Percentiles rank a stretch among this genome's conserved stretches.
Evolutionary conservation across 257 asterid species (phyloP).

Genomic region (Primulina eburnea): DNA sequence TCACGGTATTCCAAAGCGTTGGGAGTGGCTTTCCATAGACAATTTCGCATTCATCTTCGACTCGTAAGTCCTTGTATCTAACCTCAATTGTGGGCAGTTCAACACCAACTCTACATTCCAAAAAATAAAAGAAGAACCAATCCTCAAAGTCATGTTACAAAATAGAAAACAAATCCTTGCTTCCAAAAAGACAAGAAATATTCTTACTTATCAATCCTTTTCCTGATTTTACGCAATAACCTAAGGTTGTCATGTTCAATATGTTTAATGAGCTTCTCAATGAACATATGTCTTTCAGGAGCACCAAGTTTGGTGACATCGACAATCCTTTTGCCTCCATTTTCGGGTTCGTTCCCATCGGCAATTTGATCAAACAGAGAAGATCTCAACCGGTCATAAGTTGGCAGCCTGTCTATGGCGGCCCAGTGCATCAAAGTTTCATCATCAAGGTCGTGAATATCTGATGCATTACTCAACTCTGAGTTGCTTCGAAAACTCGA

Average conservation of each 20-base stretch:
- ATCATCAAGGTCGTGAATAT: slow-evolving; percentile 26
- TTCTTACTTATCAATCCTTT: slow-evolving; percentile 45
- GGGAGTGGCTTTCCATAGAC: slow-evolving; percentile 60
- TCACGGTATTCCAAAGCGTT: slow-evolving; percentile 49
- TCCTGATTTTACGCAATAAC: slow-evolving; percentile 41
- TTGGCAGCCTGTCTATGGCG: slow-evolving; percentile 45
- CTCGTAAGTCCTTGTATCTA: slow-evolving; percentile 31
- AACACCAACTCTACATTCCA: slow-evolving; percentile 42
- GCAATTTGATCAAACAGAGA: slow-evolving; percentile 32
- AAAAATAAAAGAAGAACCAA: not conserved
- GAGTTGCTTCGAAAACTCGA: slow-evolving; percentile 15
- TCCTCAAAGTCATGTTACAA: not conserved
- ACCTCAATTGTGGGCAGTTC: slow-evolving; percentile 47
- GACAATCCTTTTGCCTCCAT: slow-evolving; percentile 31
- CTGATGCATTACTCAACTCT: not conserved
- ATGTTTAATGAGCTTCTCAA: slow-evolving; percentile 47
- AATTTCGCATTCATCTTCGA: slow-evolving; percentile 56
- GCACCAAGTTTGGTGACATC: slow-evolving; percentile 48
- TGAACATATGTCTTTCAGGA: slow-evolving; percentile 37
- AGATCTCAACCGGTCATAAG: slow-evolving; percentile 30
- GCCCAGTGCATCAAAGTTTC: slow-evolving; percentile 43
- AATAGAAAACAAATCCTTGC: not conserved
- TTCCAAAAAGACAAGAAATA: not conserved
- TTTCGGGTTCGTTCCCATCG: slow-evolving; percentile 21
- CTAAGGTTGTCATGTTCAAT: slow-evolving; percentile 50